These are phyloP conservation scores for Edaphochlamys debaryana DNA, from an alignment of 139 green algal genomes.

Conservation along the genomic window DNA sequence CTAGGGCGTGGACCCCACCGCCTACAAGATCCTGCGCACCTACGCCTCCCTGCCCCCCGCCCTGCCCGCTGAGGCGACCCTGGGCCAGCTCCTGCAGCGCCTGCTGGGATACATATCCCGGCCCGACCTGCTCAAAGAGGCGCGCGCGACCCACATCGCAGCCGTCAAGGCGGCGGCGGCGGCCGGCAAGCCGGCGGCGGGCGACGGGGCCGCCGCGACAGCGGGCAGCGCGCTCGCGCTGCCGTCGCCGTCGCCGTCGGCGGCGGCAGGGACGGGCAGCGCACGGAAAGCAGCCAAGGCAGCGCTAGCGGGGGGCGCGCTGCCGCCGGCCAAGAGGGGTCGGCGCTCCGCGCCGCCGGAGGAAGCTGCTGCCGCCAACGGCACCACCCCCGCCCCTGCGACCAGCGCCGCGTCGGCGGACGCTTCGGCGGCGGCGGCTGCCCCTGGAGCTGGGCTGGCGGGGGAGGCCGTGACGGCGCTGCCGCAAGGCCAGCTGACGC, in stretches of 20 bases:
- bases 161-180: constrained; percentile 6
- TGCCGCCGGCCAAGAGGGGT: constrained; percentile 32
- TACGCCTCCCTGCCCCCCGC: constrained; percentile 13
- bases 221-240: no score
- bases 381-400: no score
- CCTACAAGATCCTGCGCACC: constrained; percentile 35
- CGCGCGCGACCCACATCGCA: constrained; percentile 17
- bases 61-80: constrained; percentile 37
- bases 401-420: no score
- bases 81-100: constrained; percentile 71
- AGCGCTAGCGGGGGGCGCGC: background rate
- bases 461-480: no score
- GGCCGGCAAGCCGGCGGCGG: background rate
- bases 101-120: constrained; percentile 66
- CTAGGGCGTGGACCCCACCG: constrained; percentile 15
- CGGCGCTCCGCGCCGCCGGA: no score
- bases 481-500: no score
- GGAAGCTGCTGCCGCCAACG: no score
- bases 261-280: background rate
- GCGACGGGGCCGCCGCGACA: background rate
- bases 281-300: background rate
- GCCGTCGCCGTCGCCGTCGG: background rate
- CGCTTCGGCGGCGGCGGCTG: no score
- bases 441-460: no score
- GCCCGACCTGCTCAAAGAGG: constrained; percentile 48